Percentiles rank a stretch among this genome's conserved stretches.
phyloP scores from a whole-genome alignment of 495 filamentous ascomycete species.

The Lasiosphaeria ovina region DNA sequence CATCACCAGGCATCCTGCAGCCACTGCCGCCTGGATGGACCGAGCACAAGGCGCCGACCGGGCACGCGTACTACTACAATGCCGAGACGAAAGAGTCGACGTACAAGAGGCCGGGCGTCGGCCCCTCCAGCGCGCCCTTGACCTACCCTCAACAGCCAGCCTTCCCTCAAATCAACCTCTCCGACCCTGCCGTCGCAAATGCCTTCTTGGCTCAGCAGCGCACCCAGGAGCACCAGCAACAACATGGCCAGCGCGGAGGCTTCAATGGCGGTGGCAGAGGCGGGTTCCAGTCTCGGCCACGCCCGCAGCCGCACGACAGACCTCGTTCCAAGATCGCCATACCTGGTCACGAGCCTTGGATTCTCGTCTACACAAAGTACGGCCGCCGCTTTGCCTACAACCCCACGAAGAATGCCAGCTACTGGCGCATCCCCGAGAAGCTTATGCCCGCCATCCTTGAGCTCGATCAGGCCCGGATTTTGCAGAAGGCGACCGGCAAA shows the following conservation, averaged over 20 bases:
- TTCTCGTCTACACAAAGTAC: slow-evolving; percentile 86
- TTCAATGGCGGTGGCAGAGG: slow-evolving; percentile 42
- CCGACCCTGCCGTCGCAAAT: slow-evolving; percentile 44
- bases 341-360: slow-evolving; percentile 82
- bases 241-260: slow-evolving; percentile 27
- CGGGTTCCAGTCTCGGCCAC: slow-evolving; percentile 52
- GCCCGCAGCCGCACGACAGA: slow-evolving; percentile 67
- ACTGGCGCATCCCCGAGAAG: slow-evolving; percentile 87
- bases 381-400: slow-evolving; percentile 89
- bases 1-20: slow-evolving; percentile 39
- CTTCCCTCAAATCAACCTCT: slow-evolving; percentile 43
- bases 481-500: slow-evolving; percentile 37
- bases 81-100: slow-evolving; percentile 82
- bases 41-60: slow-evolving; percentile 87
- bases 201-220: slow-evolving; percentile 48
- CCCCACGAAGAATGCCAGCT: slow-evolving; percentile 74
- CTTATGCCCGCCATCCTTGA: slow-evolving; percentile 78
- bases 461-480: slow-evolving; percentile 58
- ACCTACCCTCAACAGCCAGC: slow-evolving; percentile 45
- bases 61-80: slow-evolving; percentile 89
- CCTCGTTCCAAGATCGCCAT: slow-evolving; percentile 78
- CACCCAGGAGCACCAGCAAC: slow-evolving; percentile 22
- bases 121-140: slow-evolving; percentile 32
- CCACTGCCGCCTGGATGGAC: slow-evolving; percentile 83
- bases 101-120: slow-evolving; percentile 64